These are phyloP conservation scores for Yamadazyma olivae DNA, from an alignment of 805 yeast genomes.

Conservation along the genomic window DNA sequence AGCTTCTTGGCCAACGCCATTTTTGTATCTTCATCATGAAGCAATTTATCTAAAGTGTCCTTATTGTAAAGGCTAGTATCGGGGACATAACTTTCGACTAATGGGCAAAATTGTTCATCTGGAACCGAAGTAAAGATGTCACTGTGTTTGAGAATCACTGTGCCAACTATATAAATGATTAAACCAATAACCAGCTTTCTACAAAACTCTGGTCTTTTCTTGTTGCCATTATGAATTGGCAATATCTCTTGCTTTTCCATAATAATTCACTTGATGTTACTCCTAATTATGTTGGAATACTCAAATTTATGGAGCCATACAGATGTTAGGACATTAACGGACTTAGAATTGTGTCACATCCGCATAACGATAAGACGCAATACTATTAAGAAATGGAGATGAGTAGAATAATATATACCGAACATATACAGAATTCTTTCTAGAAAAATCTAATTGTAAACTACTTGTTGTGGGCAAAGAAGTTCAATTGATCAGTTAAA, in stretches of 20 bases:
- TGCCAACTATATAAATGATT: too few species aligned
- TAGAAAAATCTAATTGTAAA: too few species aligned
- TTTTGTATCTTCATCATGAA: conserved; percentile 22
- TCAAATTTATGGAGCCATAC: too few species aligned
- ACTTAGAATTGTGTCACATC: too few species aligned
- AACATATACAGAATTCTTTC: too few species aligned
- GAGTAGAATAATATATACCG: too few species aligned
- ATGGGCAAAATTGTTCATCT: conserved; percentile 23
- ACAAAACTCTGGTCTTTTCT: too few species aligned
- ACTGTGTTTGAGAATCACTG: too few species aligned
- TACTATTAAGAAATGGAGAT: not conserved
- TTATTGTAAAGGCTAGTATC: conserved; percentile 16
- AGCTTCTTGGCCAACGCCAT: conserved; percentile 19
- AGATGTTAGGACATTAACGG: too few species aligned
- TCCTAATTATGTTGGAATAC: not conserved
- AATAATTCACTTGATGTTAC: not conserved
- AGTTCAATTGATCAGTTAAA: conserved; percentile 41
- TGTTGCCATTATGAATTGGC: not conserved
- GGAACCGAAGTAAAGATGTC: too few species aligned
- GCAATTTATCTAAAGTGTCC: conserved; percentile 20
- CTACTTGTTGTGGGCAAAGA: conserved; percentile 13
- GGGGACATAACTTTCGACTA: conserved; percentile 28
- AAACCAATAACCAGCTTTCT: too few species aligned
- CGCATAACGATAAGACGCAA: too few species aligned
- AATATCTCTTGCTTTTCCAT: not conserved